phyloP scores from a whole-genome alignment of 257 asterid species.

The Scutellaria barbata region DNA sequence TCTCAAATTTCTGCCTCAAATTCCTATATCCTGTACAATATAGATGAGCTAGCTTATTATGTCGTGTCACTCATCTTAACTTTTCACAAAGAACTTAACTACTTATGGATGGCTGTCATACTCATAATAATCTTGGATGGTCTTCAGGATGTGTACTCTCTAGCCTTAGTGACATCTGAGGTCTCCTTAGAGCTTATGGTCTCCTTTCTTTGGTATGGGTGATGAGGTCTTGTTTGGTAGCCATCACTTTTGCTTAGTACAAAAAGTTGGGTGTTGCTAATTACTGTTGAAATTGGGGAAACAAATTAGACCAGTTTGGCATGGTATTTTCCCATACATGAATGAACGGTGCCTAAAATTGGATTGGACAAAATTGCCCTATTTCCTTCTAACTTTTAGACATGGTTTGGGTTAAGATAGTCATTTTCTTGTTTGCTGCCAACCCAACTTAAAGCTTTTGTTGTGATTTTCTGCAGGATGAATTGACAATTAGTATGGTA shows the following conservation, averaged over 20 bases:
- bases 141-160: neutral
- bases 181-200: conserved; percentile 7
- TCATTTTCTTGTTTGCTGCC: no score
- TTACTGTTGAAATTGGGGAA: no score
- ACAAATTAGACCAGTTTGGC: no score
- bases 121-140: conserved; percentile 1
- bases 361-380: no score
- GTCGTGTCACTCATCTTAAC: neutral
- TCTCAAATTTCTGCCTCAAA: neutral
- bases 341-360: no score
- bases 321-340: no score
- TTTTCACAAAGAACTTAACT: neutral
- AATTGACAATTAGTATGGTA: conserved; percentile 68
- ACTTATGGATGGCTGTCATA: neutral
- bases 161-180: neutral
- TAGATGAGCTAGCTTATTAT: conserved; percentile 10
- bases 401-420: no score
- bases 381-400: no score
- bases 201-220: no score
- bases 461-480: conserved; percentile 58
- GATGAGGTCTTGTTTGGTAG: no score
- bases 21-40: neutral
- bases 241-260: no score
- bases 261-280: no score
- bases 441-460: neutral